Conservation (phyloP, 2,329 filamentous ascomycete species). For the Trichoderma sp. region DNA sequence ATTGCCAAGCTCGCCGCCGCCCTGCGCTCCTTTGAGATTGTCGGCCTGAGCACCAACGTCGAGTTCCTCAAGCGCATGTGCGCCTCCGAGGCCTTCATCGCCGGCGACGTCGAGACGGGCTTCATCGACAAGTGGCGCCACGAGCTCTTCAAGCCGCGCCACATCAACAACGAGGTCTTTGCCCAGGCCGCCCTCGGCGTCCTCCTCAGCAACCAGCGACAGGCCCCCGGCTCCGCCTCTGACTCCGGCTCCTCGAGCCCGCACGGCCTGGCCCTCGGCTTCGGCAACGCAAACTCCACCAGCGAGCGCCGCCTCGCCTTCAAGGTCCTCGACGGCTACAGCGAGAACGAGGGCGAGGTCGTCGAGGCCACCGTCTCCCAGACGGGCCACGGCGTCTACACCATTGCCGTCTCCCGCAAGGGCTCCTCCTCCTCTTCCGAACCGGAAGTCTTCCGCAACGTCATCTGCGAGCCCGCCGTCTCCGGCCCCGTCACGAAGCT, state of each 20-base stretch:
- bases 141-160: constrained; percentile 70
- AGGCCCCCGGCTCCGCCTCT: constrained; percentile 34
- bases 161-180: constrained; percentile 71
- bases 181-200: constrained; percentile 84
- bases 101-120: constrained; percentile 89
- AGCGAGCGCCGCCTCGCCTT: constrained; percentile 54
- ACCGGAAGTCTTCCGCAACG: constrained; percentile 48
- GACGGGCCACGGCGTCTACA: constrained; percentile 51
- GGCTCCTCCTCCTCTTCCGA: constrained; percentile 38
- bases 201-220: constrained; percentile 54
- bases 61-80: constrained; percentile 93
- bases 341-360: constrained; percentile 65
- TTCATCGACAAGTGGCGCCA: constrained; percentile 89
- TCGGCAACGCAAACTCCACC: constrained; percentile 49
- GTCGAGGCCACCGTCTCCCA: constrained; percentile 56
- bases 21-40: constrained; percentile 86
- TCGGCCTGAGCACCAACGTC: constrained; percentile 91
- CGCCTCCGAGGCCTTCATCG: constrained; percentile 76
- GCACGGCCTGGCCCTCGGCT: constrained; percentile 58
- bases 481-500: constrained; percentile 39
- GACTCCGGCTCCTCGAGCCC: constrained; percentile 35
- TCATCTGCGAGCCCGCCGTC: constrained; percentile 46
- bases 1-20: constrained; percentile 81
- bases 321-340: constrained; percentile 62
- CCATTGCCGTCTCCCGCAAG: constrained; percentile 49